Evolutionary conservation across 495 filamentous ascomycete genomes (phyloP), one percentile per base, ranked within the genome.

Genomic region (Aspergillus campestris): DNA sequence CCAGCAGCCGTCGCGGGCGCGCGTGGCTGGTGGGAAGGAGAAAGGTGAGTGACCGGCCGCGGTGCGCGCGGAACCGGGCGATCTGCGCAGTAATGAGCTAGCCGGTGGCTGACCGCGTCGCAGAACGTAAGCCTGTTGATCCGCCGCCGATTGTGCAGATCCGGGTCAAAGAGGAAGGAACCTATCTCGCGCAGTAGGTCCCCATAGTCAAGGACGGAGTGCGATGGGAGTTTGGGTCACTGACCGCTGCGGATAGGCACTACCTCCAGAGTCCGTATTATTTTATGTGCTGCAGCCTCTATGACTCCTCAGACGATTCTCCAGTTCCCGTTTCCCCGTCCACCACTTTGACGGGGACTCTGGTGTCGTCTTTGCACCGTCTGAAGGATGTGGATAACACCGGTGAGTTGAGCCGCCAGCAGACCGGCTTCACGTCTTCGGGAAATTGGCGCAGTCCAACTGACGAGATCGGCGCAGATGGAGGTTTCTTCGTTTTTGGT

Each of bases 401-500:
- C 49, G 83, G 83, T 84, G 66, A 59, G 69, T 61, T 36, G 33
- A 32, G 38, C 49, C 13, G 18, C 31, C 27, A 29, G 14, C 24
- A 4, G 4, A 24, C 18, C 4, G 2, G 18, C 18, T 24, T 24
- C 18, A 24, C 18, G 18, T 24, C 18, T 24, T 11, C 27, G 14
- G 32, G 32, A 15, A n/a, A 28, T 6, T 27, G 7, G 39, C 47
- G 14, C 29, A 31, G 14, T 8, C 32, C 49, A 27, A 41, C 57
- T 59, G 51, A 62, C 51, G 7, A 2, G 5, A 5, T 7, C 18
- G 12, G 8, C 15, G 29, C 56, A 77, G 91, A 96, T 73, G 90
- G 89, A 9, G 89, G 86, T 2, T 98, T 94, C 70, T 97, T 98
- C 49, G 86, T 97, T n/a, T 97, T 95, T 65, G 86, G 86, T 6